Percentiles rank a stretch among this genome's conserved stretches.
These are phyloP conservation scores for Pseudohyphozyma bogoriensis DNA, from an alignment of 768 basidiomycete species.

Conservation along the genomic window DNA sequence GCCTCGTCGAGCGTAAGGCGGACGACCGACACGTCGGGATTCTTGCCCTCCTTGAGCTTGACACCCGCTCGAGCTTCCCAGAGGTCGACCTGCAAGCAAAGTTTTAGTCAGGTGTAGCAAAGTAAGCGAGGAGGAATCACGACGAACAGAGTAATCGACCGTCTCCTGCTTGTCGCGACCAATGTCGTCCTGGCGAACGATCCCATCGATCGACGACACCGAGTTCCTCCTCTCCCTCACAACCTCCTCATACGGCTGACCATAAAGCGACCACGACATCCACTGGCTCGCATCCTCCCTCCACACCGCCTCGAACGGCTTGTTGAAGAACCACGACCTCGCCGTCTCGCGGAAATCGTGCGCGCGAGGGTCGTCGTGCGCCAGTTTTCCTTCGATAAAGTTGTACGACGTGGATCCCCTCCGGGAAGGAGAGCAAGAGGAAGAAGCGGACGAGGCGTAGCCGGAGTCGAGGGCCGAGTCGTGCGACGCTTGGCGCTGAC, in stretches of 20 bases:
- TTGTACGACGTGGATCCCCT: neutral
- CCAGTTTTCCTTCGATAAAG: neutral
- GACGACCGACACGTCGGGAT: slow-evolving; percentile 43
- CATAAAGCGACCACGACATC: slow-evolving; percentile 25
- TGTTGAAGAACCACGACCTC: slow-evolving; percentile 14
- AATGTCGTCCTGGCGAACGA: slow-evolving; percentile 1
- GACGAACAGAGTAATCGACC: no score
- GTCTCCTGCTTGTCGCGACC: slow-evolving; percentile 4
- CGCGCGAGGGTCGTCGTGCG: slow-evolving; percentile 14
- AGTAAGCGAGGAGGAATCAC: no score
- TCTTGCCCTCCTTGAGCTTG: slow-evolving; percentile 7
- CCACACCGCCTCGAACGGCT: neutral
- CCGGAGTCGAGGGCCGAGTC: neutral
- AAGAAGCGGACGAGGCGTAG: neutral
- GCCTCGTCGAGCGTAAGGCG: slow-evolving; percentile 67
- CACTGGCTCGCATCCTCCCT: slow-evolving; percentile 17
- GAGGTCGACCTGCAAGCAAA: slow-evolving; percentile 14
- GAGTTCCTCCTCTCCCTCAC: slow-evolving; percentile 5
- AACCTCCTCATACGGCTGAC: slow-evolving; percentile 6
- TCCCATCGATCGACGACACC: neutral
- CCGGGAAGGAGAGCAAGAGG: neutral
- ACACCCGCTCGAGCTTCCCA: slow-evolving; percentile 18
- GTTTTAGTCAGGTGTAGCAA: slow-evolving; percentile 4
- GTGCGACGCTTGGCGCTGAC: neutral
- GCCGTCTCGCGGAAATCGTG: slow-evolving; percentile 21